Percentiles rank a stretch among this genome's conserved stretches.
These are phyloP conservation scores for Leptographium lundbergii DNA, from an alignment of 2,329 filamentous ascomycete species.

Conservation along the genomic window DNA sequence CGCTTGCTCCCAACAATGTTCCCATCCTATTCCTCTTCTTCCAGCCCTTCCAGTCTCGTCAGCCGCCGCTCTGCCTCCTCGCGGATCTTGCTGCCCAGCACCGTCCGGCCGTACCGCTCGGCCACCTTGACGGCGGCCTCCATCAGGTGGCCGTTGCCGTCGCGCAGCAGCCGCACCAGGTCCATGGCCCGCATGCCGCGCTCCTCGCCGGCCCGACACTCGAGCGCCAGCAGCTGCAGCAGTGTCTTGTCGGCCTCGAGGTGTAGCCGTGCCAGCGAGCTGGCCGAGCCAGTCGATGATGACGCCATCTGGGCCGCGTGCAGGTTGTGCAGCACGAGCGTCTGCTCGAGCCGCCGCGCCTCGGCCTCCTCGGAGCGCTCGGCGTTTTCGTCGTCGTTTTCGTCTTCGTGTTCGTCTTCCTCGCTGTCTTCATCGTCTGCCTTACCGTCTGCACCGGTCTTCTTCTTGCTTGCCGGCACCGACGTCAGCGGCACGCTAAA, in stretches of 20 bases:
- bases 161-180: constrained; percentile 73
- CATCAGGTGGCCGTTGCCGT: constrained; percentile 76
- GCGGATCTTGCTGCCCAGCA: constrained; percentile 82
- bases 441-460: background rate
- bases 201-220: constrained; percentile 89
- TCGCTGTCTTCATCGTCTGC: constrained; percentile 1
- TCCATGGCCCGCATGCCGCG: constrained; percentile 90
- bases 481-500: constrained; percentile 72
- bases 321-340: constrained; percentile 63
- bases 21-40: constrained; percentile 7
- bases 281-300: background rate
- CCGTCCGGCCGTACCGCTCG: constrained; percentile 63
- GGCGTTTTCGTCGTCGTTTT: constrained; percentile 16
- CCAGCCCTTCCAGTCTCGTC: constrained; percentile 1
- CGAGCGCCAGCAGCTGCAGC: constrained; percentile 74
- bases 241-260: constrained; percentile 83
- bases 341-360: constrained; percentile 59
- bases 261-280: constrained; percentile 49
- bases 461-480: constrained; percentile 11
- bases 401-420: constrained; percentile 19
- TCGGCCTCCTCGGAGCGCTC: constrained; percentile 26
- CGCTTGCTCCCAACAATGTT: constrained; percentile 18
- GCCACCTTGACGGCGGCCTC: constrained; percentile 87
- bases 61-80: constrained; percentile 57
- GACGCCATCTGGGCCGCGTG: constrained; percentile 57